Percentiles rank a stretch among this genome's conserved stretches.
Conservation (phyloP, 371 early-diverging fungal species). For the Rozella allomycis region DNA sequence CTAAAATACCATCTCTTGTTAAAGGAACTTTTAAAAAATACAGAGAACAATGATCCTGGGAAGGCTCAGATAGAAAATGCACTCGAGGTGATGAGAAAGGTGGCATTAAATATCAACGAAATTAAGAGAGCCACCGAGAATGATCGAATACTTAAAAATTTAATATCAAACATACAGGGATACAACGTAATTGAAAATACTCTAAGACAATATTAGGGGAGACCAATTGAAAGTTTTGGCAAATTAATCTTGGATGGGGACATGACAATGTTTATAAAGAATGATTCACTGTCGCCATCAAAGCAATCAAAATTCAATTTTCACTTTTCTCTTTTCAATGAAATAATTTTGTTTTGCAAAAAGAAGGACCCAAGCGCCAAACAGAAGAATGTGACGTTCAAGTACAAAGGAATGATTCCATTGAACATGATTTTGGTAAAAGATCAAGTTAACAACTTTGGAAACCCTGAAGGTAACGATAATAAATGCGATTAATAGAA, state of each 20-base stretch:
- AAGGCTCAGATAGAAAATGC: background rate
- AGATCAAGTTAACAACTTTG: too few species aligned
- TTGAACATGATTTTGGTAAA: too few species aligned
- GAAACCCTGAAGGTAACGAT: too few species aligned
- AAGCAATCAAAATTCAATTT: too few species aligned
- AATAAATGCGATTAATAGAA: too few species aligned
- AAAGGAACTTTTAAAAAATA: conserved; percentile 34
- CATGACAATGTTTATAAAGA: background rate
- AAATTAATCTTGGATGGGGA: background rate
- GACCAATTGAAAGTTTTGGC: background rate
- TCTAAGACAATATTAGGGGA: background rate
- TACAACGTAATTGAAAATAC: too few species aligned
- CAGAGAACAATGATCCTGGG: conserved; percentile 4
- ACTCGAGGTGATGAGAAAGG: background rate
- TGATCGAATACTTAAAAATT: background rate
- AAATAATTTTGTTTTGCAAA: too few species aligned
- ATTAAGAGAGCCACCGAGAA: background rate
- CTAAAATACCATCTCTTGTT: conserved; percentile 60
- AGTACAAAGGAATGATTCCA: too few species aligned
- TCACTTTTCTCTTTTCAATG: too few species aligned
- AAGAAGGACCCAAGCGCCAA: too few species aligned
- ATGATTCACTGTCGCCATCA: too few species aligned
- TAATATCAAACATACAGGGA: background rate
- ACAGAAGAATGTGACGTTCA: too few species aligned
- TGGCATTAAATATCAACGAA: background rate